Evolutionary conservation across 176 grass and related monocot species (phyloP).

Genomic region (Stipa capillata): DNA sequence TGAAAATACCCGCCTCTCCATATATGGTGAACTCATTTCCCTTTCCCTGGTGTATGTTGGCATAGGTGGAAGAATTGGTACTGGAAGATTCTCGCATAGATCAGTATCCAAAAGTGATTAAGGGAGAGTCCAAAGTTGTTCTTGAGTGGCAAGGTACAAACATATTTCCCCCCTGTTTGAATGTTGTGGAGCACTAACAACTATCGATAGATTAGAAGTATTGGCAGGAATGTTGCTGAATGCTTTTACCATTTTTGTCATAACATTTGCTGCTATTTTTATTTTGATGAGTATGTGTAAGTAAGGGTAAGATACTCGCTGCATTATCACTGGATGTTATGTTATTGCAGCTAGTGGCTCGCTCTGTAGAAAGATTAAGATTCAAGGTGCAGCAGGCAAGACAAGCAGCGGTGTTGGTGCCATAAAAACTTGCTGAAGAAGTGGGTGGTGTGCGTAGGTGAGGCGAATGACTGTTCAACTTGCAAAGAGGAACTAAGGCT

Average conservation of each 20-base stretch:
- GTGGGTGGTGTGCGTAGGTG: background rate
- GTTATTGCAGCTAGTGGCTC: conserved; percentile 43
- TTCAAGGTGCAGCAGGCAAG: conserved; percentile 25
- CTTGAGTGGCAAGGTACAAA: conserved; percentile 82
- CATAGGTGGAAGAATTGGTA: conserved; percentile 82
- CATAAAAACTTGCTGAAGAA: background rate
- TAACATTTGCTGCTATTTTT: background rate
- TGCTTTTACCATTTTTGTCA: background rate
- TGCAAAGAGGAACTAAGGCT: background rate
- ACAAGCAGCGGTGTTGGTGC: background rate
- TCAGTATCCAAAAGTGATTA: conserved; percentile 72
- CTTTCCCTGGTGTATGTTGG: conserved; percentile 10
- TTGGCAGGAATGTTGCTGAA: background rate
- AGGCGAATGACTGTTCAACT: background rate
- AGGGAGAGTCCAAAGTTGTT: conserved; percentile 76
- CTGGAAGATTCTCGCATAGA: conserved; percentile 78
- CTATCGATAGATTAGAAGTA: background rate
- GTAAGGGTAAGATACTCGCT: background rate
- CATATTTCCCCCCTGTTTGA: background rate
- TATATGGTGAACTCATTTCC: background rate
- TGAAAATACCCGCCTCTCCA: background rate
- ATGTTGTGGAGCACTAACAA: background rate
- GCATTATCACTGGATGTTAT: background rate
- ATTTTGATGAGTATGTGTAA: background rate
- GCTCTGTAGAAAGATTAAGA: conserved; percentile 38